Base-by-base conservation (phyloP, 306 rosid genomes). In the Trichosanthes truncata region DNA sequence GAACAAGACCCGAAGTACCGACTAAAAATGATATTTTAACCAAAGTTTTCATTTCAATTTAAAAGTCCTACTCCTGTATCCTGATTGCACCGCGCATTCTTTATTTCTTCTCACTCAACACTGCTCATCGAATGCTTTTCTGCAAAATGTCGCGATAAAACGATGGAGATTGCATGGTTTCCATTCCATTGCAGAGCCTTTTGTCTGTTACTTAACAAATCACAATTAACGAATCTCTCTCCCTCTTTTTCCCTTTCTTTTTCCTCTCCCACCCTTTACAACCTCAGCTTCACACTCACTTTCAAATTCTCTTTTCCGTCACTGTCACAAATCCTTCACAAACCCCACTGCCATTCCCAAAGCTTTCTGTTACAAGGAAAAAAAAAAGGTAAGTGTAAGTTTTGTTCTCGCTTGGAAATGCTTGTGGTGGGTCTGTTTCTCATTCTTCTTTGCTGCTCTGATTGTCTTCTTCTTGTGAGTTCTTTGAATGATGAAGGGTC, bases 401-500 rank as follows among this genome's bases (percentile, higher is more conserved):
- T 79, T 6, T 51, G 56, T 65, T 21, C 31, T 21, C 51, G 81
- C 23, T 78, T 84, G 84, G 87, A 80, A 79, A 90, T 95, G 99
- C 48, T 82, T 57, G 83, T 89, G 26, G 23, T 87, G 36, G 38
- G 78, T 71, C 80, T 77, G 36, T 60, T 85, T 53, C 33, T 88
- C 62, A 59, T 83, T 76, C 85, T 81, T 75, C 82, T 83, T 52
- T 90, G 71, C 82, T 82, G 78, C 85, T 71, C 87, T 79, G 56
- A 82, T 82, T 51, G 83, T 67, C 59, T 84, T 31, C 80, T 83
- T 72, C 73, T 85, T 25, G 82, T 84, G 59, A 35, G 75, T 78
- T 85, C 96, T 57, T 87, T 95, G 53, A 95, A 90, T 82, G 90
- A 79, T n/a, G 97, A 95, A 86, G 99, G 94, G 77, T 52, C 46